Evolutionary conservation across 768 basidiomycete genomes (phyloP), one percentile per base, ranked within the genome.

Genomic region (Tulasnella sp.): DNA sequence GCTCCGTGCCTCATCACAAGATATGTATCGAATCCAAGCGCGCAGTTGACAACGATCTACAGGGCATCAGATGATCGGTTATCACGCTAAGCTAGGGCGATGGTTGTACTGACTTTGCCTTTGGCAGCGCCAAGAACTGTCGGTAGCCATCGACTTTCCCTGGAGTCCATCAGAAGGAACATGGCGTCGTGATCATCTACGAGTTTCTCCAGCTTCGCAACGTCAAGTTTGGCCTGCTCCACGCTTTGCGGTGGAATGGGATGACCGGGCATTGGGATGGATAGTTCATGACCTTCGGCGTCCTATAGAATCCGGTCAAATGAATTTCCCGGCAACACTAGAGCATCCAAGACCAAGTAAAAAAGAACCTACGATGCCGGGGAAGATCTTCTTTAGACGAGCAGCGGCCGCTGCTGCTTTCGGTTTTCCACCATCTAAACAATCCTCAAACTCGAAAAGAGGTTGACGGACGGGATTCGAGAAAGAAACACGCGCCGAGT

Each of bases 401-500:
- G 81, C 86, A 0, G 95, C 94, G 0, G 96, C 96, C 63, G 88
- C 87, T 61, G 83, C 83, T 0, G 96, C 94, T 70, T 99, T 99
- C 21, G 88, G 87, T 69, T 88, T 93, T 0, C 95, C 96, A 0
- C 96, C 95, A 42, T 88, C 74, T 29, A 97, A 72, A 64, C 92
- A 96, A 68, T 99, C 96, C 58, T 85, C 84, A 65, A 97, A 98
- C 65, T 92, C 88, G 67, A 98, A 99, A 5, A 99, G 75, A 2
- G 96, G 96, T 69, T 99, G 96, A 34, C 96, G 80, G 50, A 97
- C 96, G 2, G 96, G 96, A 70, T 99, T 98, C 21, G 93, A 97
- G 72, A 94, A 98, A 0, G 92, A 94, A 10, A 98, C 94, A 44
- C 78, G 82, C 0, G 84, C 83, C 15, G 88, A 94, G 72, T 99